phyloP scores from a whole-genome alignment of 768 basidiomycete genomes.

The Tylopilus sp. region DNA sequence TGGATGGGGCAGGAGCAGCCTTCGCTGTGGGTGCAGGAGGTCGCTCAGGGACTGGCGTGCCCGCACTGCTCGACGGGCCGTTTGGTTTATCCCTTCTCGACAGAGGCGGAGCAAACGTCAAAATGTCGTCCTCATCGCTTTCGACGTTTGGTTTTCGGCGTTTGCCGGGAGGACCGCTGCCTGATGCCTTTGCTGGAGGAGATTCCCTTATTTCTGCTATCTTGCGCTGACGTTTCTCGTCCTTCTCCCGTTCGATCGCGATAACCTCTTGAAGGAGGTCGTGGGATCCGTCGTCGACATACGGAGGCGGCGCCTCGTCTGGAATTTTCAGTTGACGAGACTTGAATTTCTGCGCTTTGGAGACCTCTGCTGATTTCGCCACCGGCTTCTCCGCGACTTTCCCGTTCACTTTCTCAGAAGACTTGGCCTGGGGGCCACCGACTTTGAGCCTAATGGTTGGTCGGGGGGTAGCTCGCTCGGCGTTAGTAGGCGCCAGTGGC shows the following conservation, averaged over 20 bases:
- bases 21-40: constrained; percentile 26
- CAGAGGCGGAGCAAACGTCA: constrained; percentile 55
- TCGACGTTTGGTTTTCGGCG: constrained; percentile 50
- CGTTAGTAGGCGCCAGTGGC: constrained; percentile 8
- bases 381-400: constrained; percentile 23
- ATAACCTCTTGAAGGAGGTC: constrained; percentile 80
- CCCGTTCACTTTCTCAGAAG: constrained; percentile 29
- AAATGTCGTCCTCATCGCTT: constrained; percentile 58
- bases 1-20: constrained; percentile 26
- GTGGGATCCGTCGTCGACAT: constrained; percentile 78
- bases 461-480: constrained; percentile 40
- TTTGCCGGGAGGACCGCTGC: constrained; percentile 44
- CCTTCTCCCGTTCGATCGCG: constrained; percentile 70
- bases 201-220: constrained; percentile 39
- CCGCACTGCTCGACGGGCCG: constrained; percentile 36
- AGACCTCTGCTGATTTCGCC: constrained; percentile 30
- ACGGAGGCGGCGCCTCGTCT: constrained; percentile 56
- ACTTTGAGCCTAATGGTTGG: constrained; percentile 72
- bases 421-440: constrained; percentile 37
- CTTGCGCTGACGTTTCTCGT: constrained; percentile 46
- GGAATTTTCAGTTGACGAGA: constrained; percentile 42
- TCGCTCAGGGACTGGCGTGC: constrained; percentile 40
- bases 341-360: constrained; percentile 38
- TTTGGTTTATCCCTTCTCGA: constrained; percentile 49
- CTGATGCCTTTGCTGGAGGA: constrained; percentile 35